phyloP scores from a whole-genome alignment of 2,329 filamentous ascomycete species.

The Dothideomycetes sp. region DNA sequence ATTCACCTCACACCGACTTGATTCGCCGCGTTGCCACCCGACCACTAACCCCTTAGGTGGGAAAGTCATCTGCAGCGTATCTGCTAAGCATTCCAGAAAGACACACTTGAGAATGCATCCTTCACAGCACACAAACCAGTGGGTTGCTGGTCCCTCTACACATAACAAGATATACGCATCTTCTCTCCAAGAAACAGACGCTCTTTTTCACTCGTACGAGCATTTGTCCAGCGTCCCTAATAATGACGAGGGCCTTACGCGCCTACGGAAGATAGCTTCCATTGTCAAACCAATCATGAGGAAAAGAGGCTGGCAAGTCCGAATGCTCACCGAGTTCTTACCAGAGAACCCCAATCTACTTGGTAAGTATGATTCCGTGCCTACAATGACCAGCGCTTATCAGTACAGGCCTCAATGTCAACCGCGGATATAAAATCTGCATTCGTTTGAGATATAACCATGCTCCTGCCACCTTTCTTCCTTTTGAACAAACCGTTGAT shows the following conservation, averaged over 20 bases:
- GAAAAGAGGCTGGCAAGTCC: slow-evolving; percentile 69
- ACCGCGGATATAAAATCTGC: slow-evolving; percentile 67
- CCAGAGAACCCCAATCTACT: slow-evolving; percentile 63
- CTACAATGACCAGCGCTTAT: no score
- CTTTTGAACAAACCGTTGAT: slow-evolving; percentile 69
- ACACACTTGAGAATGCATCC: background rate
- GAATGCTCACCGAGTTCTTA: slow-evolving; percentile 73
- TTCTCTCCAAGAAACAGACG: slow-evolving; percentile 33
- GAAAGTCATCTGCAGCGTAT: background rate
- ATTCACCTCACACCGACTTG: no score
- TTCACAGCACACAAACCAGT: slow-evolving; percentile 4
- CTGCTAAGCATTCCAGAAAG: slow-evolving; percentile 1
- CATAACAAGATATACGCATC: slow-evolving; percentile 22
- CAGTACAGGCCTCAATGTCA: slow-evolving; percentile 70
- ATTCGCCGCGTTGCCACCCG: no score
- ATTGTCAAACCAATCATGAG: slow-evolving; percentile 93
- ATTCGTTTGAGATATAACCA: slow-evolving; percentile 67
- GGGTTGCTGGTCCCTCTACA: slow-evolving; percentile 18
- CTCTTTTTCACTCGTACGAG: slow-evolving; percentile 39
- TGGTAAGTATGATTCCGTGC: slow-evolving; percentile 47
- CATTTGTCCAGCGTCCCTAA: slow-evolving; percentile 34
- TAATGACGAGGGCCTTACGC: slow-evolving; percentile 37
- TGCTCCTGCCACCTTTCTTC: slow-evolving; percentile 67
- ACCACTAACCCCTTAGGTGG: no score
- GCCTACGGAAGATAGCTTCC: slow-evolving; percentile 71